These are phyloP conservation scores for Heimioporus punctisporus DNA, from an alignment of 1,284 basidiomycete species.

Conservation along the genomic window DNA sequence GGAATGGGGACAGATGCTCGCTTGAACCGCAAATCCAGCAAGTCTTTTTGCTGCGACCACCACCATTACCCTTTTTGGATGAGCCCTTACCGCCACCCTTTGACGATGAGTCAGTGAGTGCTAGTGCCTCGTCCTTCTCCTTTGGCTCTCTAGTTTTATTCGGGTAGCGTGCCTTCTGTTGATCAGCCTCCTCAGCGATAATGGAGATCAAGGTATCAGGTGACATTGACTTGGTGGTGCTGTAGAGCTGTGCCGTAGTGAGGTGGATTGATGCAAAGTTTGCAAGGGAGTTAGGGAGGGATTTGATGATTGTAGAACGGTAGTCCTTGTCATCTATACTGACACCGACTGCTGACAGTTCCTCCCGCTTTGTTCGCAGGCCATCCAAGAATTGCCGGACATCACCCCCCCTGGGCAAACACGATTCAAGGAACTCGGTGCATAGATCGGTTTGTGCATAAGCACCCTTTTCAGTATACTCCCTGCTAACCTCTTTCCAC, in stretches of 20 bases:
- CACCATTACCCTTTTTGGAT: too few relatives aligned
- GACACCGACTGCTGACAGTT: background rate
- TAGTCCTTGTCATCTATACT: background rate
- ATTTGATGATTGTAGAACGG: background rate
- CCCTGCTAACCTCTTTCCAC: background rate
- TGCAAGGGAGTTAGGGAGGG: background rate
- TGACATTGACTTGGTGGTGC: background rate
- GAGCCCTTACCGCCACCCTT: too few relatives aligned
- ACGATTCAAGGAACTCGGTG: background rate
- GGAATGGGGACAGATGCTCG: too few relatives aligned
- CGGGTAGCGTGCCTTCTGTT: background rate
- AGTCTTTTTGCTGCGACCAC: too few relatives aligned
- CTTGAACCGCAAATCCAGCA: too few relatives aligned
- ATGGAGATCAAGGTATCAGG: background rate
- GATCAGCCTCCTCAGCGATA: background rate
- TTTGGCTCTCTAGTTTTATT: background rate
- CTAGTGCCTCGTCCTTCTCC: too few relatives aligned
- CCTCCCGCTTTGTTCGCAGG: background rate
- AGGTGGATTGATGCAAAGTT: background rate
- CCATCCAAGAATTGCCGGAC: background rate
- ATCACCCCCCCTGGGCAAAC: background rate
- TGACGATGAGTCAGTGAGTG: too few relatives aligned
- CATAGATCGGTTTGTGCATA: background rate
- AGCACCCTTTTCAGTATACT: background rate
- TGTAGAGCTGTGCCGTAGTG: background rate